Base-by-base conservation (phyloP, 2,329 filamentous ascomycete genomes). In the Lachnellula occidentalis region DNA sequence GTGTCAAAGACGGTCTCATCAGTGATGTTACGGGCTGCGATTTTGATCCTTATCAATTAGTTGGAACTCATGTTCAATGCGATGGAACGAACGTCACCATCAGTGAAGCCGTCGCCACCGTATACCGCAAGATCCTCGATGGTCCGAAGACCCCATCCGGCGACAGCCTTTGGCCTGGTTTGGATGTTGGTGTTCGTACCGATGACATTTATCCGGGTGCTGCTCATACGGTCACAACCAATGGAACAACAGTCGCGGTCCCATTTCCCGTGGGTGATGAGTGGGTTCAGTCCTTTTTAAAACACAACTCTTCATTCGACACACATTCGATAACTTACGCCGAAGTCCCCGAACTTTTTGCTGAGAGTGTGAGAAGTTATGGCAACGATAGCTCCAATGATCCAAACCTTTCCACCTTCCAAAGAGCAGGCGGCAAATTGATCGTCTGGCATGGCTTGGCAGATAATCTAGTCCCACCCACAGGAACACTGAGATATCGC, bases 1-100 rank as follows among this genome's bases (percentile, higher is more conserved):
- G 61, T 2, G 54, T 60, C 6, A 54, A 49, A 21, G 61, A 63
- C 48, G 55, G 58, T 14, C 47, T 63, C 5, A 55, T 62, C 17
- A 45, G 50, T 7, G 17, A 48, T 17, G 42, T 51, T 12, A 34
- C 48, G 6, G 21, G 15, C 1, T 63, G 61, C 27, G 9, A 55
- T n/a, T 61, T 60, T 34, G 56, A 63, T 42, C 41, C 59, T 5
- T 21, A 31, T 12, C 37, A n/a, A 7, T 15, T 58, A 4, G 45
- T 62, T 34, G 59, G 51, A 2, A 27, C 34, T 3, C 39, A 12
- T 14, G 24, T 55, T n/a, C 31, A 51, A n/a, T 62, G 60, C 45
- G 43, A 54, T 8, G 56, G 54, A 5, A 55, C 22, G 2, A 37
- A 24, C 9, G 34, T 41, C 12, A 54, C 34, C n/a, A 51, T 60